Conservation (phyloP, 768 basidiomycete species). For the Candolleomyces eurysporus region DNA sequence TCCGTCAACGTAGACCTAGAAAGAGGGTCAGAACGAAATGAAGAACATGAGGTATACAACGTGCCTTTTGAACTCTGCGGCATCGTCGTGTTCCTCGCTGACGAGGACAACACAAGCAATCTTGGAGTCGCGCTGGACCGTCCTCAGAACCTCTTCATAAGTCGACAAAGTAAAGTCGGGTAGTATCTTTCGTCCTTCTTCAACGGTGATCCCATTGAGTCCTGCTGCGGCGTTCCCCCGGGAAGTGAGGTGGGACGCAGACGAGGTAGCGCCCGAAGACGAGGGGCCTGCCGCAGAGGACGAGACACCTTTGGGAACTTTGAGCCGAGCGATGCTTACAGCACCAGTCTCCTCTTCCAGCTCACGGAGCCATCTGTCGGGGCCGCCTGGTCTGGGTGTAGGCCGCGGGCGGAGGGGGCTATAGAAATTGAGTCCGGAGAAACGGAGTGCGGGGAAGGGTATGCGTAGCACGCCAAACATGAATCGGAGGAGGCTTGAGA, state of each 20-base stretch:
- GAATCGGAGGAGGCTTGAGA: conserved; percentile 62
- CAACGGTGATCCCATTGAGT: conserved; percentile 13
- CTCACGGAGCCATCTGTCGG: conserved; percentile 75
- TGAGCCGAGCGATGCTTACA: conserved; percentile 48
- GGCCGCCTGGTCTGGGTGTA: conserved; percentile 42
- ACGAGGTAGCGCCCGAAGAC: conserved; percentile 29
- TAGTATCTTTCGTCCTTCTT: conserved; percentile 48
- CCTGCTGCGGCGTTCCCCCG: conserved; percentile 23
- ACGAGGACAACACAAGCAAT: conserved; percentile 82
- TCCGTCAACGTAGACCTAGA: conserved; percentile 74
- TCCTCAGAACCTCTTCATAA: conserved; percentile 77
- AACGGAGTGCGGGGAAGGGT: conserved; percentile 58
- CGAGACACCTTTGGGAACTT: conserved; percentile 27
- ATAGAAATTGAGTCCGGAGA: conserved; percentile 48
- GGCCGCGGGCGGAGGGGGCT: conserved; percentile 35
- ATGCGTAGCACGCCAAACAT: conserved; percentile 66
- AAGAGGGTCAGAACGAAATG: neutral
- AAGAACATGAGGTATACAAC: conserved; percentile 14
- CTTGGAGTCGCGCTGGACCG: conserved; percentile 67
- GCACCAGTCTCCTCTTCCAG: conserved; percentile 88
- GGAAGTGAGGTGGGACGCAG: conserved; percentile 31
- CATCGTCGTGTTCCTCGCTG: conserved; percentile 89
- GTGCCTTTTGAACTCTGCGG: conserved; percentile 81
- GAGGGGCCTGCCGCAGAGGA: conserved; percentile 35
- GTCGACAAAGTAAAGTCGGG: conserved; percentile 80